A percentile compares a stretch with the other conserved stretches of the same genome.
Conservation (phyloP, 1,284 basidiomycete species). For the Moesziomyces parantarcticus region DNA sequence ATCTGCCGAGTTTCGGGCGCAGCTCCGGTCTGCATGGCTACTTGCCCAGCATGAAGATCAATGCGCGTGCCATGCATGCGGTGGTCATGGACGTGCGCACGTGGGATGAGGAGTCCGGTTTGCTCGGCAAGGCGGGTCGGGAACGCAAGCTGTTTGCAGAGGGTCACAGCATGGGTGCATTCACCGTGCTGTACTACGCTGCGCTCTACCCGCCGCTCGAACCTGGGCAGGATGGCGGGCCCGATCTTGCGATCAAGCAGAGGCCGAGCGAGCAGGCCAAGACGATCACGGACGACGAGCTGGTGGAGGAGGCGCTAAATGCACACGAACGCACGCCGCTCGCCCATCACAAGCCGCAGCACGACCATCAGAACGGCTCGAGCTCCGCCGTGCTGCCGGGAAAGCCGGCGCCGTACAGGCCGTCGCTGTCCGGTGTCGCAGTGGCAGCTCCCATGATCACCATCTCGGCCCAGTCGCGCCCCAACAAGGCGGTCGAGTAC, state of each 20-base stretch:
- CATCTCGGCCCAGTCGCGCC: slow-evolving; percentile 68
- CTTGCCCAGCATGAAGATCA: slow-evolving; percentile 68
- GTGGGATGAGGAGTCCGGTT: slow-evolving; percentile 41
- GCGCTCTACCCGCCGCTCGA: slow-evolving; percentile 60
- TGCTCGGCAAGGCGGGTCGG: slow-evolving; percentile 24
- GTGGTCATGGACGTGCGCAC: slow-evolving; percentile 69
- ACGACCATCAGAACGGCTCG: slow-evolving; percentile 3
- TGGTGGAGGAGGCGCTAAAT: slow-evolving; percentile 28
- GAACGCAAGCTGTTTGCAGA: slow-evolving; percentile 67
- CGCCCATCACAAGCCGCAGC: slow-evolving; percentile 20
- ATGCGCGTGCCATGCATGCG: slow-evolving; percentile 70
- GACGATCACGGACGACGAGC: slow-evolving; percentile 21
- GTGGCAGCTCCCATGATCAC: slow-evolving; percentile 70
- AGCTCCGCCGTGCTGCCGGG: slow-evolving; percentile 13
- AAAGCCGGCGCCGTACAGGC: slow-evolving; percentile 36
- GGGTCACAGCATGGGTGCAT: slow-evolving; percentile 70
- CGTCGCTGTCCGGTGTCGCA: slow-evolving; percentile 67
- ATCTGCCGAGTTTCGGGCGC: slow-evolving; percentile 70
- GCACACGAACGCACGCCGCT: slow-evolving; percentile 28
- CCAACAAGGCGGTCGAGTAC: slow-evolving; percentile 67
- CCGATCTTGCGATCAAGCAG: slow-evolving; percentile 38
- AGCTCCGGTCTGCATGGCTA: slow-evolving; percentile 70
- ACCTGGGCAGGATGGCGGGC: slow-evolving; percentile 32
- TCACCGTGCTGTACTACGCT: slow-evolving; percentile 67
- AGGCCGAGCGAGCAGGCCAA: slow-evolving; percentile 34